A percentile compares a stretch with the other conserved stretches of the same genome.
These are phyloP conservation scores for Beauveria bassiana DNA, from an alignment of 2,329 filamentous ascomycete genomes.

Conservation along the genomic window DNA sequence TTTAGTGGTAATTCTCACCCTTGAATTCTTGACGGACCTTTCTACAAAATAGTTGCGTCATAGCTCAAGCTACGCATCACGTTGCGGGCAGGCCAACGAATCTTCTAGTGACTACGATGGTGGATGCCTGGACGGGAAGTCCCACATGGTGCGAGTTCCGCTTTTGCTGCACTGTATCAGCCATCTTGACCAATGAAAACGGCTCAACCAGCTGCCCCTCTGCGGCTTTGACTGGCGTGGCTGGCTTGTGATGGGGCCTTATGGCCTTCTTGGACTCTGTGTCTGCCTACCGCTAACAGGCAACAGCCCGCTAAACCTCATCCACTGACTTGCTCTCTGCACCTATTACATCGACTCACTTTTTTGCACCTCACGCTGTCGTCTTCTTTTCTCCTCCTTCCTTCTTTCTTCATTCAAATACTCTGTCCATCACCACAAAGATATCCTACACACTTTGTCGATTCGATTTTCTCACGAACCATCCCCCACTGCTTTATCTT, in stretches of 20 bases:
- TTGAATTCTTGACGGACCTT: too few relatives aligned
- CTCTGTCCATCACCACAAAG: too few relatives aligned
- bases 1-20: too few relatives aligned
- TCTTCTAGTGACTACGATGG: slow-evolving; percentile 18
- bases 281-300: neutral
- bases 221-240: neutral
- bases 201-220: neutral
- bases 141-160: neutral
- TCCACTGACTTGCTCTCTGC: neutral
- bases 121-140: neutral
- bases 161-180: neutral
- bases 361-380: neutral
- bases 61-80: neutral
- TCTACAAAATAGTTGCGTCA: neutral
- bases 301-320: neutral
- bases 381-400: too few relatives aligned
- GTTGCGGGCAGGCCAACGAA: slow-evolving; percentile 12
- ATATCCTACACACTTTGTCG: too few relatives aligned
- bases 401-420: too few relatives aligned
- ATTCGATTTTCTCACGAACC: too few relatives aligned
- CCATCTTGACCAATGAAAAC: neutral
- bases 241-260: neutral
- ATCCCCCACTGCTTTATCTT: too few relatives aligned
- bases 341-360: neutral
- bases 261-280: neutral